Evolutionary conservation across 768 basidiomycete species (phyloP).

Genomic region (Kwoniella pini): DNA sequence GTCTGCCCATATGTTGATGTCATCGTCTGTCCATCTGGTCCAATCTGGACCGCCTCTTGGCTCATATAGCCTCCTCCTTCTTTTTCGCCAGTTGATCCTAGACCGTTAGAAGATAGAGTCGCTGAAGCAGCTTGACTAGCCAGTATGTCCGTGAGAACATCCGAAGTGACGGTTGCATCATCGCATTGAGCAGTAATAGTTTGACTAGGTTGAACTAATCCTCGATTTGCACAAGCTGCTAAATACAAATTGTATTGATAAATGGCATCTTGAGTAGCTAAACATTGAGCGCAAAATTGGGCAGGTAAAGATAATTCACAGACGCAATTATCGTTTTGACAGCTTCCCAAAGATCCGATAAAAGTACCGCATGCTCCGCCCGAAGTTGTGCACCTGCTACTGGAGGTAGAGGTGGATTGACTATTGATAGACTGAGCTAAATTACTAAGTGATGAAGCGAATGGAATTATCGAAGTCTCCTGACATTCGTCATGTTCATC

Average conservation of each 20-base stretch:
- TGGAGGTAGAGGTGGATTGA: not conserved
- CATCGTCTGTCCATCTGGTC: too few relatives aligned
- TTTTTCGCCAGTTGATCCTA: not conserved
- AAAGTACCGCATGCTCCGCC: constrained; percentile 9
- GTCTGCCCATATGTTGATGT: too few relatives aligned
- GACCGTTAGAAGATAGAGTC: not conserved
- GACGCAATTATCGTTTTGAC: constrained; percentile 4
- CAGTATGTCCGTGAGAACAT: not conserved
- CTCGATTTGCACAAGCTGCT: constrained; percentile 2
- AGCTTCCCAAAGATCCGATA: not conserved
- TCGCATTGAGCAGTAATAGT: not conserved
- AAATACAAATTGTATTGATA: constrained; percentile 8
- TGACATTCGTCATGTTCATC: not conserved
- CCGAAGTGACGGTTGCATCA: not conserved
- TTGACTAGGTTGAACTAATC: constrained; percentile 3
- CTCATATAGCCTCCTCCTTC: not conserved
- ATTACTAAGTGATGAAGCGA: not conserved
- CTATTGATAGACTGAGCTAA: not conserved
- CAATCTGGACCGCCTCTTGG: not conserved
- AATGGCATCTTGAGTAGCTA: not conserved
- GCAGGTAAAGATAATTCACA: constrained; percentile 9
- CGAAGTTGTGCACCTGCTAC: not conserved
- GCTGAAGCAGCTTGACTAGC: not conserved
- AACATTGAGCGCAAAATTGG: constrained; percentile 18
- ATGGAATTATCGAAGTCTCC: not conserved